A percentile compares a stretch with the other conserved stretches of the same genome.
phyloP scores from a whole-genome alignment of 208 protist species.

The Leptomonas pyrrhocoris region DNA sequence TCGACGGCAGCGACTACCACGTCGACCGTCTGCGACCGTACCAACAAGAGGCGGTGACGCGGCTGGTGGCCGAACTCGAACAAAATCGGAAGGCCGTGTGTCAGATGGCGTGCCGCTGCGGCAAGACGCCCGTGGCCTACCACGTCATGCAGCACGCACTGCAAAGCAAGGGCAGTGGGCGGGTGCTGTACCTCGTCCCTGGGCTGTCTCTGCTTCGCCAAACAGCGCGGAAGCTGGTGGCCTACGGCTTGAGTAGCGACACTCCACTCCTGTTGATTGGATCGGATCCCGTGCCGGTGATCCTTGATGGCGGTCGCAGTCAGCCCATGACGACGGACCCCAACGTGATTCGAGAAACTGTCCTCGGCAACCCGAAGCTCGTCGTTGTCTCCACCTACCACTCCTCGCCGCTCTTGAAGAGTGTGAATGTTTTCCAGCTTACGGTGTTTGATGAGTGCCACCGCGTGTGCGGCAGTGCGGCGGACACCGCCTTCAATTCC shows the following conservation, averaged over 20 bases:
- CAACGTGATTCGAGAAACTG: conserved; percentile 42
- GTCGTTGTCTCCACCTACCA: conserved; percentile 79
- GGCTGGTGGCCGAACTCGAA: conserved; percentile 46
- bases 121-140: conserved; percentile 81
- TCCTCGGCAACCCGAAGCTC: conserved; percentile 37
- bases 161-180: conserved; percentile 3
- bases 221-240: conserved; percentile 63
- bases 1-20: conserved; percentile 41
- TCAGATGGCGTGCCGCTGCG: conserved; percentile 84
- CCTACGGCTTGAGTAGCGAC: conserved; percentile 55
- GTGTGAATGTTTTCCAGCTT: conserved; percentile 49
- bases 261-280: conserved; percentile 69
- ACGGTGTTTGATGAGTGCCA: conserved; percentile 85
- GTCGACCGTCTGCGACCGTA: conserved; percentile 55
- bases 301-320: conserved; percentile 25
- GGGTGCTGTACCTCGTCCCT: conserved; percentile 77
- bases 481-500: conserved; percentile 71
- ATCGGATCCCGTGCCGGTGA: conserved; percentile 47
- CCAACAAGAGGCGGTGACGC: conserved; percentile 65
- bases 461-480: conserved; percentile 71
- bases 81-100: conserved; percentile 48
- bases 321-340: conserved; percentile 69
- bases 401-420: conserved; percentile 66
- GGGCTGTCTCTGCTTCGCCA: conserved; percentile 74
- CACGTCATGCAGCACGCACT: conserved; percentile 46